These are phyloP conservation scores for Agroathelia rolfsii DNA, from an alignment of 1,284 basidiomycete species.

Conservation along the genomic window DNA sequence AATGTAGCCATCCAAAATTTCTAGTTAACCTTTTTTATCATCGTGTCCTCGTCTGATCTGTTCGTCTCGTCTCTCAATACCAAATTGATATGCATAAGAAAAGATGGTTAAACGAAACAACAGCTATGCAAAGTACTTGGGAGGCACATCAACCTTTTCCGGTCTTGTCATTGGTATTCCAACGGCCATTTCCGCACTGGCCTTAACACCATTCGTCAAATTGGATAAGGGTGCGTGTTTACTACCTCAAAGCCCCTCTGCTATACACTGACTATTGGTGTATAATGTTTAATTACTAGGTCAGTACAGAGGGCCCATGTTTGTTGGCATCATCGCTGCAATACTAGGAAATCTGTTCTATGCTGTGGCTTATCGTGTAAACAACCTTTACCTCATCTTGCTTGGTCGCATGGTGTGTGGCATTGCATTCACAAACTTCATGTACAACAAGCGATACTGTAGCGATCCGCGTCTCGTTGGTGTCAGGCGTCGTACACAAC, in stretches of 20 bases:
- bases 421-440: slow-evolving; percentile 35
- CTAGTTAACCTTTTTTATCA: slow-evolving; percentile 58
- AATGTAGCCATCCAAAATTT: neutral
- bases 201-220: slow-evolving; percentile 46
- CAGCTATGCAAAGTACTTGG: slow-evolving; percentile 50
- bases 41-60: slow-evolving; percentile 63
- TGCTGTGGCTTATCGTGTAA: slow-evolving; percentile 33
- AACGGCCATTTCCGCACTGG: slow-evolving; percentile 40
- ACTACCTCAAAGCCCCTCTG: neutral
- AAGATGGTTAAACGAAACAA: no score
- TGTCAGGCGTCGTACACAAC: slow-evolving; percentile 49
- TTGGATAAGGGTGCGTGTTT: slow-evolving; percentile 39
- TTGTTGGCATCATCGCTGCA: slow-evolving; percentile 31
- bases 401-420: slow-evolving; percentile 40
- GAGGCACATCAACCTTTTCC: slow-evolving; percentile 56
- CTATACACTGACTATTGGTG: slow-evolving; percentile 1
- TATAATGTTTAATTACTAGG: slow-evolving; percentile 23
- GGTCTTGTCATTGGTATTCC: slow-evolving; percentile 62
- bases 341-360: slow-evolving; percentile 34
- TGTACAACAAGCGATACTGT: slow-evolving; percentile 54
- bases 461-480: slow-evolving; percentile 60
- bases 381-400: slow-evolving; percentile 39
- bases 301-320: slow-evolving; percentile 36
- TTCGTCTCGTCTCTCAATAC: no score
- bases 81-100: no score